Evolutionary conservation across 257 asterid species (phyloP), one percentile per base, ranked within the genome.

Genomic region (Cruciata laevipes): DNA sequence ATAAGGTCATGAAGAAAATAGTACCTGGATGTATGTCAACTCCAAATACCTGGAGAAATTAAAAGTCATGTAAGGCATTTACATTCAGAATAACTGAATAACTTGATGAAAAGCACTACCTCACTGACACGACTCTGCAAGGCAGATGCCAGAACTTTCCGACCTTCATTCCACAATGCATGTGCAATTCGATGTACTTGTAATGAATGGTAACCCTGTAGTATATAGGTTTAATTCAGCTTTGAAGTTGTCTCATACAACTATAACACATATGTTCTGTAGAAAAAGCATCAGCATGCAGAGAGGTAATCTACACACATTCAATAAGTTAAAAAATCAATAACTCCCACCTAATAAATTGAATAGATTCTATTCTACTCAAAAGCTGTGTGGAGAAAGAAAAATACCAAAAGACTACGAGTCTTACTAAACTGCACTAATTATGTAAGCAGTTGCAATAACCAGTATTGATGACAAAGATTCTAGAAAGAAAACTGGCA

Each of bases 21-120:
- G 52, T 71, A 81, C 85, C 85, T 57, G 85, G 85, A 56, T 81
- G 85, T 69, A 81, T 81, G 56, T 81, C 85, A 69, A 81, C 85
- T 60, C 80, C 82, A 71, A 81, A 81, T 17, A 77, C 85, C 85
- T 81, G 80, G 58, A 75, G 17, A 53, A 23, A 66, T 11, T 21
- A 7, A 60, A 25, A 25, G 38, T 52, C 67, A 11, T 16, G 31
- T 70, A 62, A 70, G 55, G 24, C 60, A 52, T 30, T 23, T 60
- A 17, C 35, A 33, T 30, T 27, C 21, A 5, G 32, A 42, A 16
- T 47, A 47, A 47, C 51, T 42, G 5, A 13, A 47, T 16, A 52
- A 49, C 37, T 12, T 16, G 69, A 12, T 57, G 42, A 42, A 63
- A 30, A 74, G 61, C 21, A 64, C 66, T 77, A 81, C 86, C 83